phyloP scores from a whole-genome alignment of 2,329 filamentous ascomycete genomes.

The Scytalidium sp. region DNA sequence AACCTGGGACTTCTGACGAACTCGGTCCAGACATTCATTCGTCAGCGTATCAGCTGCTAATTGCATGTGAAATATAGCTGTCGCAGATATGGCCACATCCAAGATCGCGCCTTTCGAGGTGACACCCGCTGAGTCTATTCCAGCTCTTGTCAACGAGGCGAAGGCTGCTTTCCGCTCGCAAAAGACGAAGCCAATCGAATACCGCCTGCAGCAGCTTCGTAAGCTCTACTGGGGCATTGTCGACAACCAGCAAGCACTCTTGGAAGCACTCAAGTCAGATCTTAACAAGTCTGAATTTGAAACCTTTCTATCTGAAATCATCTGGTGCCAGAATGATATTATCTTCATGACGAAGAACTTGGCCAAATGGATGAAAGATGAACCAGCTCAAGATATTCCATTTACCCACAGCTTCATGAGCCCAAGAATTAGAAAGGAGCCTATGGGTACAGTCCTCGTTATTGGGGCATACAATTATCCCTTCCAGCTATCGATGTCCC shows the following conservation, averaged over 20 bases:
- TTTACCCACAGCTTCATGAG: constrained; percentile 66
- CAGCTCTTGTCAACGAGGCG: constrained; percentile 54
- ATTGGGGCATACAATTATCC: constrained; percentile 97
- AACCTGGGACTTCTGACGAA: too few relatives aligned
- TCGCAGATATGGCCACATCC: constrained; percentile 13
- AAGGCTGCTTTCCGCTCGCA: constrained; percentile 72
- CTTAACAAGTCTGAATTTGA: constrained; percentile 77
- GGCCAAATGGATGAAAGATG: constrained; percentile 79
- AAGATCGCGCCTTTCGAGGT: constrained; percentile 44
- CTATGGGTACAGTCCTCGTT: constrained; percentile 76
- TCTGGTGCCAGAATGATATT: constrained; percentile 79
- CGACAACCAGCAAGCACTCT: constrained; percentile 71
- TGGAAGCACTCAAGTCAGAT: constrained; percentile 74
- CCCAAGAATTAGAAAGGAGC: constrained; percentile 81
- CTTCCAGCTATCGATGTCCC: constrained; percentile 73
- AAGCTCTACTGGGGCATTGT: constrained; percentile 92
- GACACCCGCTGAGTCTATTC: constrained; percentile 66
- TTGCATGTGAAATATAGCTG: background rate
- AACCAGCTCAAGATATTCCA: constrained; percentile 67
- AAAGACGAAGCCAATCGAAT: constrained; percentile 79
- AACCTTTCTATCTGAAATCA: constrained; percentile 69
- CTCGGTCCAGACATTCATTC: too few relatives aligned
- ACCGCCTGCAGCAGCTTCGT: constrained; percentile 80
- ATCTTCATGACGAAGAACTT: constrained; percentile 75
- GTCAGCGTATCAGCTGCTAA: too few relatives aligned